These are phyloP conservation scores for Sarocladiaceae sp. DNA, from an alignment of 2,329 filamentous ascomycete genomes.

Conservation along the genomic window DNA sequence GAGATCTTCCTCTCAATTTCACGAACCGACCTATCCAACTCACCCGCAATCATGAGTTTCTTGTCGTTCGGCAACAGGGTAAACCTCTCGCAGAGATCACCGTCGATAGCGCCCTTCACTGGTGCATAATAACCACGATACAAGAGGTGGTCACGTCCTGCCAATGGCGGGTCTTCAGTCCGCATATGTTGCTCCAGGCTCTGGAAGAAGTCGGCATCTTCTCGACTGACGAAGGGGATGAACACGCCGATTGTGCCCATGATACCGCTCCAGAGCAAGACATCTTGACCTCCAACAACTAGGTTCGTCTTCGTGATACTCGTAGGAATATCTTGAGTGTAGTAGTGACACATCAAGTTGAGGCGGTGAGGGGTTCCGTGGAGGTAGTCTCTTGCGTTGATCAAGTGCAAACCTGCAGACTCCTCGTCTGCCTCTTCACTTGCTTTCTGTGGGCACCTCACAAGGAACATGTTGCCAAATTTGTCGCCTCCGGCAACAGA, in stretches of 20 bases:
- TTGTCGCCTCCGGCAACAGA: constrained; percentile 93
- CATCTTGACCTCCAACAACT: constrained; percentile 84
- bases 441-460: constrained; percentile 78
- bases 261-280: constrained; percentile 88
- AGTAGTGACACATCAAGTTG: constrained; percentile 82
- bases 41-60: constrained; percentile 91
- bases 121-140: constrained; percentile 95
- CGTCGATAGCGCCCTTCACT: constrained; percentile 94
- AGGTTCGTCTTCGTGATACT: constrained; percentile 84
- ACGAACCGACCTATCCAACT: constrained; percentile 81
- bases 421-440: constrained; percentile 91
- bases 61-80: constrained; percentile 76
- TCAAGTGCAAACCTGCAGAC: constrained; percentile 81
- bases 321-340: constrained; percentile 85
- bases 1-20: constrained; percentile 97
- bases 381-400: constrained; percentile 83
- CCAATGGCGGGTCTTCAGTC: constrained; percentile 77
- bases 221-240: constrained; percentile 83
- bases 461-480: constrained; percentile 92
- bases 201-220: constrained; percentile 98
- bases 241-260: constrained; percentile 92
- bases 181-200: constrained; percentile 84
- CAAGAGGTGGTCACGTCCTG: constrained; percentile 90
- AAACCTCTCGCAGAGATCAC: constrained; percentile 91
- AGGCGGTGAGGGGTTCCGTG: constrained; percentile 83